Evolutionary conservation across 2,329 filamentous ascomycete genomes (phyloP).

Genomic region (Leptographium galeiforme): DNA sequence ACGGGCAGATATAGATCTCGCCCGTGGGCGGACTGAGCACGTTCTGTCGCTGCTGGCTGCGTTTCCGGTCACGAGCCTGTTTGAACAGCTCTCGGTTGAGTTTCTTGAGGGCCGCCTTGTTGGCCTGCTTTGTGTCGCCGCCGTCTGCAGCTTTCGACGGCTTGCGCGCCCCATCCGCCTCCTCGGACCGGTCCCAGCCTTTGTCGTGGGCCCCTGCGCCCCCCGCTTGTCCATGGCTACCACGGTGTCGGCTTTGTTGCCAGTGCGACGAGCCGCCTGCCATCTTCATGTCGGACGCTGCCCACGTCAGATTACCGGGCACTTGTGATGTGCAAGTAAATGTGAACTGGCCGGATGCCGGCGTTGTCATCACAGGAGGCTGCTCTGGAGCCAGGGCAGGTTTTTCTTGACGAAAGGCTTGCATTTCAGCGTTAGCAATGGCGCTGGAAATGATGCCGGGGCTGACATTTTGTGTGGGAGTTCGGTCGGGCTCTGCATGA

Average conservation of each 20-base stretch:
- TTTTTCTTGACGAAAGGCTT: constrained; percentile 59
- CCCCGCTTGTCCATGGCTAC: neutral
- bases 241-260: constrained; percentile 2
- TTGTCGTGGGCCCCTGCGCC: neutral
- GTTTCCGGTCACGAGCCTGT: constrained; percentile 65
- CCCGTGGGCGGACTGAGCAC: constrained; percentile 59
- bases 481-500: neutral
- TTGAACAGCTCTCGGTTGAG: constrained; percentile 57
- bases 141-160: neutral
- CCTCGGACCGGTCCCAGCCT: neutral
- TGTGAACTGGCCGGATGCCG: constrained; percentile 80
- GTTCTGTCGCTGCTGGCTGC: constrained; percentile 65
- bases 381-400: constrained; percentile 65
- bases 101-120: constrained; percentile 47
- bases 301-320: constrained; percentile 66
- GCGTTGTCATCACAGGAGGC: constrained; percentile 40
- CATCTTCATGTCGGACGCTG: constrained; percentile 6
- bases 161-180: neutral
- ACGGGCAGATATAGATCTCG: constrained; percentile 91
- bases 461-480: constrained; percentile 15
- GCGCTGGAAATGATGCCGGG: constrained; percentile 80
- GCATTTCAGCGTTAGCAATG: constrained; percentile 74
- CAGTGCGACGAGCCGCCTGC: constrained; percentile 1
- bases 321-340: constrained; percentile 92
- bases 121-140: constrained; percentile 17